Percentiles rank a stretch among this genome's conserved stretches.
phyloP scores from a whole-genome alignment of 306 rosid species.

The Biancaea sappan region DNA sequence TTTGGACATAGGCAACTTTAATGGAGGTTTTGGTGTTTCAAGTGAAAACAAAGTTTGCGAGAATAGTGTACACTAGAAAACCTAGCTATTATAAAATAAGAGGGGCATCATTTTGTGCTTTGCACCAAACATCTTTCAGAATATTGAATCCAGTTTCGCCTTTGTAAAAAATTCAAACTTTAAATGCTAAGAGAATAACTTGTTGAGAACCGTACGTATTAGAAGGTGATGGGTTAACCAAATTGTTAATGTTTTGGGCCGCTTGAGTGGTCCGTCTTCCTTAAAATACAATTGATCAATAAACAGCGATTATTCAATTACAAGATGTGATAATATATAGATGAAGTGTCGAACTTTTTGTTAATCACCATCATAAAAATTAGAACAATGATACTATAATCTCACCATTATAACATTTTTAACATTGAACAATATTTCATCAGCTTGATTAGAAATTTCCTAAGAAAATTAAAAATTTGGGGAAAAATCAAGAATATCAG shows the following conservation, averaged over 20 bases:
- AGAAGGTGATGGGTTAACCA: neutral
- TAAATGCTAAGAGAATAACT: neutral
- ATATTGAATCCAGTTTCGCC: neutral
- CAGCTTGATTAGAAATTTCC: too few species aligned
- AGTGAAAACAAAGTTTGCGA: constrained; percentile 27
- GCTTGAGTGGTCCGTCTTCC: neutral
- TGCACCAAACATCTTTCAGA: neutral
- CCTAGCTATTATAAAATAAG: constrained; percentile 23
- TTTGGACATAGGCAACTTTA: constrained; percentile 4
- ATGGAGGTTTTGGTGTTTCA: constrained; percentile 4
- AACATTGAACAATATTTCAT: too few species aligned
- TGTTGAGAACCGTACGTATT: neutral
- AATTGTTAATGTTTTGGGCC: neutral
- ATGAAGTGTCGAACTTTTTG: neutral
- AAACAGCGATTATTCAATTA: neutral
- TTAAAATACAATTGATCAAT: neutral
- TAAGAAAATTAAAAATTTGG: too few species aligned
- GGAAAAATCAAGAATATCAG: too few species aligned
- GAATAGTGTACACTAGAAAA: constrained; percentile 23
- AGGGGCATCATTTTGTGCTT: constrained; percentile 9
- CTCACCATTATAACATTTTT: too few species aligned
- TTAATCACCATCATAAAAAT: neutral
- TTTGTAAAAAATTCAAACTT: neutral
- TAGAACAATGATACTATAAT: too few species aligned
- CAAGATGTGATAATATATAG: neutral